These are phyloP conservation scores for Paramarasmius palmivorus DNA, from an alignment of 1,284 basidiomycete species.

Conservation along the genomic window DNA sequence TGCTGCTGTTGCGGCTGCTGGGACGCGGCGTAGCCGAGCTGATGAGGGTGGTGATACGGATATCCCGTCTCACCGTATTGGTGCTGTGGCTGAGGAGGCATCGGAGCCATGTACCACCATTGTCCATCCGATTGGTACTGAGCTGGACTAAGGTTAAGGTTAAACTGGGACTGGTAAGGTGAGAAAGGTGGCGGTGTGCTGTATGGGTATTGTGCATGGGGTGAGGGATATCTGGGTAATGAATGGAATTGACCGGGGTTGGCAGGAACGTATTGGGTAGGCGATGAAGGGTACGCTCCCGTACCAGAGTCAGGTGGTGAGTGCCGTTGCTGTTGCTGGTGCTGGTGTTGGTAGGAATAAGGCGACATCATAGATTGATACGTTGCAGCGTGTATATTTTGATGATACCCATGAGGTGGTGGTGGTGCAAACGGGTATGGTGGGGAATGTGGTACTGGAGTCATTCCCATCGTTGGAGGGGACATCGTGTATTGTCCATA, in stretches of 20 bases:
- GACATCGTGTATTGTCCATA: slow-evolving; percentile 48
- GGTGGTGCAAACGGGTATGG: slow-evolving; percentile 42
- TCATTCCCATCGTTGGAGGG: slow-evolving; percentile 13
- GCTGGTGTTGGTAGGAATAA: slow-evolving; percentile 34
- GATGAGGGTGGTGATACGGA: slow-evolving; percentile 1
- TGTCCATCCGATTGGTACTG: slow-evolving; percentile 34
- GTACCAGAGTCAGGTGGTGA: too few species aligned
- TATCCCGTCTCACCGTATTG: slow-evolving; percentile 17
- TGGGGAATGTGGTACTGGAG: slow-evolving; percentile 31
- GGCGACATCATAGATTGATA: slow-evolving; percentile 27
- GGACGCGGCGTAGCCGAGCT: not conserved
- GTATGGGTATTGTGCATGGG: slow-evolving; percentile 36
- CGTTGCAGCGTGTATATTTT: slow-evolving; percentile 35
- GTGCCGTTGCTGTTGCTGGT: too few species aligned
- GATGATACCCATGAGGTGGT: slow-evolving; percentile 36
- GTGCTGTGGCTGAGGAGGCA: slow-evolving; percentile 17
- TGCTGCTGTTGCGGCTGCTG: too few species aligned
- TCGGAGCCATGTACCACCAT: slow-evolving; percentile 57
- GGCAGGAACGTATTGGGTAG: slow-evolving; percentile 31
- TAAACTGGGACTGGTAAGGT: slow-evolving; percentile 38
- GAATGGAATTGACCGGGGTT: slow-evolving; percentile 37
- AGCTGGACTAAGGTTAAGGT: slow-evolving; percentile 38
- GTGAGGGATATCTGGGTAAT: slow-evolving; percentile 38
- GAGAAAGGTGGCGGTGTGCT: slow-evolving; percentile 37
- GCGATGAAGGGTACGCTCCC: too few species aligned